Evolutionary conservation across 2,329 filamentous ascomycete species (phyloP).

Genomic region (Phialemonium atrogriseum): DNA sequence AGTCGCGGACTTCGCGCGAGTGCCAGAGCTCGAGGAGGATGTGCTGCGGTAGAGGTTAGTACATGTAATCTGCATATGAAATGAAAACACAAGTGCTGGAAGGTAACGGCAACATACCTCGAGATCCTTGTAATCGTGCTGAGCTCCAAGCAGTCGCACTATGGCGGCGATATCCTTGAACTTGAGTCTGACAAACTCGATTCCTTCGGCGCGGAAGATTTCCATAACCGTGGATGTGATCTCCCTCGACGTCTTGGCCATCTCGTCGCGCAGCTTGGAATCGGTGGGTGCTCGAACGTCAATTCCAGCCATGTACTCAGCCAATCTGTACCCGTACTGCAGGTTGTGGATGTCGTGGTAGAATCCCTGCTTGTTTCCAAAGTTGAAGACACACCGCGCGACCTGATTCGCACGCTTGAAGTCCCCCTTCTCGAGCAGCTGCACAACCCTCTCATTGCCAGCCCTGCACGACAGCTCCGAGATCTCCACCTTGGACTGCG

Average conservation of each 20-base stretch:
- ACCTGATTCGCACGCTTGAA: slow-evolving; percentile 32
- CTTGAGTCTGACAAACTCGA: slow-evolving; percentile 33
- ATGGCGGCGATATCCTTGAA: slow-evolving; percentile 36
- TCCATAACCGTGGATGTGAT: slow-evolving; percentile 32
- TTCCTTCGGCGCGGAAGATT: slow-evolving; percentile 29
- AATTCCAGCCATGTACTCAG: slow-evolving; percentile 33
- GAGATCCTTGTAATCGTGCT: slow-evolving; percentile 35
- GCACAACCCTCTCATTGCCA: slow-evolving; percentile 21
- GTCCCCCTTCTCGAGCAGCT: slow-evolving; percentile 28
- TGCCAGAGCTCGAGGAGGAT: slow-evolving; percentile 22
- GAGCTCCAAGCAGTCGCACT: slow-evolving; percentile 36
- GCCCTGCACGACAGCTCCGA: slow-evolving; percentile 28
- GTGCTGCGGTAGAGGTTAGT: slow-evolving; percentile 8
- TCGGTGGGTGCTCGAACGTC: slow-evolving; percentile 24
- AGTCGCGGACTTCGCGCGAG: slow-evolving; percentile 25
- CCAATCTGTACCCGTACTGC: slow-evolving; percentile 35
- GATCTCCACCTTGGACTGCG: slow-evolving; percentile 27
- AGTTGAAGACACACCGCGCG: slow-evolving; percentile 31
- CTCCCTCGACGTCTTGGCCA: slow-evolving; percentile 26
- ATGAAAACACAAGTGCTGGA: neutral
- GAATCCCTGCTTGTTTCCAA: slow-evolving; percentile 30
- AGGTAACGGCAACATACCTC: slow-evolving; percentile 19
- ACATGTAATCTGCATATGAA: neutral
- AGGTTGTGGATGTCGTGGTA: slow-evolving; percentile 30
- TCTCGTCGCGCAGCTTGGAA: slow-evolving; percentile 21